These are phyloP conservation scores for Gastrolobium villosum DNA, from an alignment of 306 rosid species.

Conservation along the genomic window DNA sequence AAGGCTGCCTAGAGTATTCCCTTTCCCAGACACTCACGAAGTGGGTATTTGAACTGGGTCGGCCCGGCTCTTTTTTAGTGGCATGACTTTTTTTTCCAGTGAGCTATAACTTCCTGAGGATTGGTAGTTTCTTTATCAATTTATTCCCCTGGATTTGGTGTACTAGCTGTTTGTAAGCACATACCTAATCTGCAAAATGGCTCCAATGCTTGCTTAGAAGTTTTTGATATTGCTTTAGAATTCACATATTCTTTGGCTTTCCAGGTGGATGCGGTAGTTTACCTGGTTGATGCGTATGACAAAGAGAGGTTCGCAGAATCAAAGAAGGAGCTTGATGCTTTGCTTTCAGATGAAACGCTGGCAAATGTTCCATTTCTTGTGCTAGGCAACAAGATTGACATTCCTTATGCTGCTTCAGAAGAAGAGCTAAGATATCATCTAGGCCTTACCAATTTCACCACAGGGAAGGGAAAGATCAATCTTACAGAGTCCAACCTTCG, in stretches of 20 bases:
- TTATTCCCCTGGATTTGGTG: background rate
- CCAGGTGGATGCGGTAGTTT: conserved; percentile 71
- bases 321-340: conserved; percentile 67
- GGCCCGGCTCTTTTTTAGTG: too few species aligned
- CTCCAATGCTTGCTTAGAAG: conserved; percentile 21
- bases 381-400: conserved; percentile 72
- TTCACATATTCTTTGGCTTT: background rate
- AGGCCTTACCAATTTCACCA: conserved; percentile 70
- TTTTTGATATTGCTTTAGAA: background rate
- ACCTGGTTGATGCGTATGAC: conserved; percentile 67
- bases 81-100: background rate
- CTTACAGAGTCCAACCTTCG: conserved; percentile 62
- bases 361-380: conserved; percentile 67
- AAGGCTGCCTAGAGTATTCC: too few species aligned
- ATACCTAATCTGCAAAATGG: background rate
- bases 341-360: conserved; percentile 64
- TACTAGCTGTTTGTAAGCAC: background rate
- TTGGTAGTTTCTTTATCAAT: background rate
- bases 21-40: too few species aligned
- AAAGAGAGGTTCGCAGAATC: conserved; percentile 69
- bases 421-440: conserved; percentile 64
- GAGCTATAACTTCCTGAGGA: background rate
- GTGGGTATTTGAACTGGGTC: too few species aligned
- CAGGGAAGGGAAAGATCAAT: conserved; percentile 68
- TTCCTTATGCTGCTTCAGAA: conserved; percentile 71